phyloP scores from a whole-genome alignment of 805 yeast species.

The Yarrowia phangngaensis region DNA sequence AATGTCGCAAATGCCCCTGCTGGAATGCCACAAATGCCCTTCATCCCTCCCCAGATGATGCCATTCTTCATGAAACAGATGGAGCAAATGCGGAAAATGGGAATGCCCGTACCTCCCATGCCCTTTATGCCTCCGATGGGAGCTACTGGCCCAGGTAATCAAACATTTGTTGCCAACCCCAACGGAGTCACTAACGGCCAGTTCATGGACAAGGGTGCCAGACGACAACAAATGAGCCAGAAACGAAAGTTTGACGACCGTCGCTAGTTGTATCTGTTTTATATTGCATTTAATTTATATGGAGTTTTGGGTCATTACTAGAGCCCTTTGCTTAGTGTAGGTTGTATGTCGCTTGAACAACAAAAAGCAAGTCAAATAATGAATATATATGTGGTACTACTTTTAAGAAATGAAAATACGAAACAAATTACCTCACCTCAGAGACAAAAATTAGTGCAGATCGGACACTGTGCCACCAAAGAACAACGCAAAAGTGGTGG shows the following conservation, averaged over 20 bases:
- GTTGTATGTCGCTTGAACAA: too few relatives aligned
- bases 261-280: conserved; percentile 1
- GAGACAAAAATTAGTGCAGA: too few relatives aligned
- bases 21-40: conserved; percentile 30
- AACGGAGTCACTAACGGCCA: conserved; percentile 23
- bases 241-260: conserved; percentile 14
- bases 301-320: too few relatives aligned
- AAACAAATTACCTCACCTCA: too few relatives aligned
- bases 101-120: conserved; percentile 33
- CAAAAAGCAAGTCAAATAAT: too few relatives aligned
- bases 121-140: conserved; percentile 30
- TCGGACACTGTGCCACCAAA: too few relatives aligned
- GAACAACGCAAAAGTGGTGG: too few relatives aligned
- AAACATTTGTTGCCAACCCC: conserved; percentile 21
- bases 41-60: conserved; percentile 27
- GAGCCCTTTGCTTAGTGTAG: too few relatives aligned
- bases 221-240: conserved; percentile 21
- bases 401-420: too few relatives aligned
- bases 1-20: conserved; percentile 16
- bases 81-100: conserved; percentile 28
- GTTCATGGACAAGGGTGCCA: conserved; percentile 25
- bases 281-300: conserved; percentile 22
- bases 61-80: conserved; percentile 26
- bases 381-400: too few relatives aligned
- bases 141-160: conserved; percentile 6